Conservation (phyloP, 345 rosid genomes). For the Arabis alpina region DNA sequence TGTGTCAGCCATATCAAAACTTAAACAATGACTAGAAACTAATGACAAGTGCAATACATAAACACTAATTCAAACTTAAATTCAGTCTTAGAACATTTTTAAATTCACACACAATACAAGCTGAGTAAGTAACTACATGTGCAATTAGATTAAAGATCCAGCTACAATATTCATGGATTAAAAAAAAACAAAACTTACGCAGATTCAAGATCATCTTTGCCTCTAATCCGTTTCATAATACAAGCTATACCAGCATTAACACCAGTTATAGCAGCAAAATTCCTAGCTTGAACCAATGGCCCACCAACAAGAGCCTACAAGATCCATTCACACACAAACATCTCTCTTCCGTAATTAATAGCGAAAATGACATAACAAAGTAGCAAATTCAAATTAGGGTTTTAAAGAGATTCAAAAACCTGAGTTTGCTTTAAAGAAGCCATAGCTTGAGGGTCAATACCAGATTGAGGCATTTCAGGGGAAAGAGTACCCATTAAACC, state of each 20-base stretch:
- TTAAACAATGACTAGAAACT: too few species aligned
- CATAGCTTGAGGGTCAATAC: slow-evolving; percentile 78
- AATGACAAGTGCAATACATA: too few species aligned
- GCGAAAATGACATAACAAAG: neutral
- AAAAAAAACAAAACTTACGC: slow-evolving; percentile 52
- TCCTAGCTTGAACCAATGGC: slow-evolving; percentile 92
- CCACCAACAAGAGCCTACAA: slow-evolving; percentile 86
- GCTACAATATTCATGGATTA: neutral
- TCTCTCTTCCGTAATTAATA: neutral
- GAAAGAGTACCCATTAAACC: slow-evolving; percentile 77
- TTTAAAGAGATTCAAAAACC: slow-evolving; percentile 45
- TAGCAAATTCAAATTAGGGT: slow-evolving; percentile 22
- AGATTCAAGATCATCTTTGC: slow-evolving; percentile 92
- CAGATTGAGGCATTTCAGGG: slow-evolving; percentile 55
- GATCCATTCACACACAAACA: neutral
- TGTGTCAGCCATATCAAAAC: too few species aligned
- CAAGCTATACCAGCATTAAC: slow-evolving; percentile 89
- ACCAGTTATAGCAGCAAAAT: slow-evolving; percentile 92
- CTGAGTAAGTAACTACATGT: too few species aligned
- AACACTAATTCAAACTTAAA: too few species aligned
- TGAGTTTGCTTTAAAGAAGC: slow-evolving; percentile 88
- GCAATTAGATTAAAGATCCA: too few species aligned
- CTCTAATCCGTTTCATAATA: slow-evolving; percentile 87
- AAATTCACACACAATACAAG: too few species aligned
- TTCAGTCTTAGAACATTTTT: too few species aligned